A percentile compares a stretch with the other conserved stretches of the same genome.
phyloP scores from a whole-genome alignment of 1,284 basidiomycete species.

The Fomitopsis pinicola region DNA sequence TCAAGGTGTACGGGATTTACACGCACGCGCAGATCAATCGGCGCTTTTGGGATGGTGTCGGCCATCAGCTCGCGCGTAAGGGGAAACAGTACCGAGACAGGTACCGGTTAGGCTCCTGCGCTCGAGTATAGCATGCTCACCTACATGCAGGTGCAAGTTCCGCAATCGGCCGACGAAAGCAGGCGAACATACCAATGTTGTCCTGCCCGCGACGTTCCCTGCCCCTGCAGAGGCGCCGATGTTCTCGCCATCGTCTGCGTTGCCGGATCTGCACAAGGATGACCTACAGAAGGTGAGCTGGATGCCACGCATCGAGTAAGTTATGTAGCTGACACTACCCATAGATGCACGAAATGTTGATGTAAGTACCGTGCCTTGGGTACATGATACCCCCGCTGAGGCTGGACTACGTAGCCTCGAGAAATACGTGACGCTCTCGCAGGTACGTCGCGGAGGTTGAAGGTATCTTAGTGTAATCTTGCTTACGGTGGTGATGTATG shows the following conservation, averaged over 20 bases:
- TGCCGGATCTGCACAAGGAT: conserved; percentile 32
- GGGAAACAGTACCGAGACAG: conserved; percentile 51
- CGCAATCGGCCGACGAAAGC: conserved; percentile 33
- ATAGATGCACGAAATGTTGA: conserved; percentile 32
- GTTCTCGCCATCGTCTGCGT: conserved; percentile 7
- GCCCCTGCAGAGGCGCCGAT: conserved; percentile 7
- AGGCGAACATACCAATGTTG: conserved; percentile 40
- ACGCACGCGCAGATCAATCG: conserved; percentile 54
- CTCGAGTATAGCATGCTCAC: background rate
- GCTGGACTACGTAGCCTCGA: conserved; percentile 40
- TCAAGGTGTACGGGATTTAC: conserved; percentile 52
- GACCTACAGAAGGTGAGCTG: conserved; percentile 40
- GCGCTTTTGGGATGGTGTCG: conserved; percentile 55
- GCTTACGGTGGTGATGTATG: background rate
- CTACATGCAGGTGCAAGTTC: conserved; percentile 18
- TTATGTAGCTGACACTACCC: background rate
- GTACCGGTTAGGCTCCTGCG: conserved; percentile 22
- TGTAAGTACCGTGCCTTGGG: conserved; percentile 34
- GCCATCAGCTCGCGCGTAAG: conserved; percentile 44
- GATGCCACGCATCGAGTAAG: background rate
- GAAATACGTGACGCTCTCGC: conserved; percentile 63
- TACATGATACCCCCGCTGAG: background rate
- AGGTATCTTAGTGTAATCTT: background rate
- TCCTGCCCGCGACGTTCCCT: conserved; percentile 30
- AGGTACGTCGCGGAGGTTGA: conserved; percentile 29